A percentile compares a stretch with the other conserved stretches of the same genome.
These are phyloP conservation scores for Inga oerstediana DNA, from an alignment of 306 rosid genomes.

Conservation along the genomic window DNA sequence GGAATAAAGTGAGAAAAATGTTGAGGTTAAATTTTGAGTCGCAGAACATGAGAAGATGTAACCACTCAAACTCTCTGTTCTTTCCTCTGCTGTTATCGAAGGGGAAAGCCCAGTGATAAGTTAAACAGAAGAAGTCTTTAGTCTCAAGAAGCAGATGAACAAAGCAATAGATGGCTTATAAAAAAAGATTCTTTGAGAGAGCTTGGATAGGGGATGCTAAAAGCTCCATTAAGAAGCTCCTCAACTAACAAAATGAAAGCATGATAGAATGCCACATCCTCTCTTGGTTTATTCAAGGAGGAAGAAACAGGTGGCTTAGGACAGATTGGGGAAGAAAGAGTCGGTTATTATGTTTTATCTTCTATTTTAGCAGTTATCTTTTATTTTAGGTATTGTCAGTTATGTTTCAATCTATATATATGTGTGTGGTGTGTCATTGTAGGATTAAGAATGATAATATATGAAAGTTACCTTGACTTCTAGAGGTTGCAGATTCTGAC, in stretches of 20 bases:
- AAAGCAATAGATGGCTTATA: not conserved
- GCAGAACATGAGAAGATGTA: not conserved
- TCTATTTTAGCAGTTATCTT: too few relatives aligned
- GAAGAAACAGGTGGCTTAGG: too few relatives aligned
- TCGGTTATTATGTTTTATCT: too few relatives aligned
- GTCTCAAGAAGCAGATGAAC: not conserved
- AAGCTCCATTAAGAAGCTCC: not conserved
- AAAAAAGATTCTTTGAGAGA: not conserved
- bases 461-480: too few relatives aligned
- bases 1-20: not conserved
- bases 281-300: too few relatives aligned
- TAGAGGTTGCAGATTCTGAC: too few relatives aligned
- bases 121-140: not conserved
- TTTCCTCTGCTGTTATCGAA: not conserved
- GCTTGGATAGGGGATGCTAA: not conserved
- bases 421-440: too few relatives aligned
- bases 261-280: too few relatives aligned
- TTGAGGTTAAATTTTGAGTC: not conserved
- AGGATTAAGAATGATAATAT: too few relatives aligned
- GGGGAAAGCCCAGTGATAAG: not conserved
- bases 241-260: not conserved
- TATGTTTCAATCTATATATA: too few relatives aligned
- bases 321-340: too few relatives aligned
- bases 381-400: too few relatives aligned
- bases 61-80: not conserved